These are phyloP conservation scores for Hypomontagnella monticulosa DNA, from an alignment of 495 filamentous ascomycete species.

Conservation along the genomic window DNA sequence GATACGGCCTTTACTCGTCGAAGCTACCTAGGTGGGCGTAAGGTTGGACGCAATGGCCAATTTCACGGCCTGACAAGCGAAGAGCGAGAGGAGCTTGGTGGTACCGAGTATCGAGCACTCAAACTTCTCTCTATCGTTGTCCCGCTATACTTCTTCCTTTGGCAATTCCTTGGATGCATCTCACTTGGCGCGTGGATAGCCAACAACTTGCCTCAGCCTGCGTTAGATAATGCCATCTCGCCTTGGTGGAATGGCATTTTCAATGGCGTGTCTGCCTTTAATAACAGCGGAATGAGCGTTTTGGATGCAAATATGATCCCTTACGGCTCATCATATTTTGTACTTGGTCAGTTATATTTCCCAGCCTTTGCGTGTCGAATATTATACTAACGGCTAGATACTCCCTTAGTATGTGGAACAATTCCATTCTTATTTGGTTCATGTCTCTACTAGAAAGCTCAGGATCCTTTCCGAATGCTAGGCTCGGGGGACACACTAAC, in stretches of 20 bases:
- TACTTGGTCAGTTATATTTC: too few relatives aligned
- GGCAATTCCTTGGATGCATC: constrained; percentile 75
- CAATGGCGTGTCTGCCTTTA: constrained; percentile 80
- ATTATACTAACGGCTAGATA: too few relatives aligned
- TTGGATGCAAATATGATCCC: constrained; percentile 83
- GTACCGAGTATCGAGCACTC: constrained; percentile 82
- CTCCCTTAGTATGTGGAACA: too few relatives aligned
- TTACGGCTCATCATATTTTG: constrained; percentile 72
- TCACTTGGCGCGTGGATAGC: constrained; percentile 78
- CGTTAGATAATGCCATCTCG: constrained; percentile 71
- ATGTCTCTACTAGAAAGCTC: too few relatives aligned
- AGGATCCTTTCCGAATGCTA: too few relatives aligned
- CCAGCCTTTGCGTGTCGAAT: too few relatives aligned
- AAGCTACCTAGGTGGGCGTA: constrained; percentile 43
- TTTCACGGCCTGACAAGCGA: constrained; percentile 73
- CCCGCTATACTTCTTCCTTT: constrained; percentile 75
- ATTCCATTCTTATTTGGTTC: too few relatives aligned
- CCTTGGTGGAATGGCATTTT: constrained; percentile 77
- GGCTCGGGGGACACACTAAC: too few relatives aligned
- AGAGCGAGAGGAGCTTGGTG: constrained; percentile 78
- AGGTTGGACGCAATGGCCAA: constrained; percentile 74
- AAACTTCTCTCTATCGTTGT: constrained; percentile 76
- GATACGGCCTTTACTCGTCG: constrained; percentile 19
- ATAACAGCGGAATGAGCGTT: constrained; percentile 84
- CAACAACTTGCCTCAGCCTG: constrained; percentile 63